These are phyloP conservation scores for Sordaria brevicollis DNA, from an alignment of 495 filamentous ascomycete species.

Conservation along the genomic window DNA sequence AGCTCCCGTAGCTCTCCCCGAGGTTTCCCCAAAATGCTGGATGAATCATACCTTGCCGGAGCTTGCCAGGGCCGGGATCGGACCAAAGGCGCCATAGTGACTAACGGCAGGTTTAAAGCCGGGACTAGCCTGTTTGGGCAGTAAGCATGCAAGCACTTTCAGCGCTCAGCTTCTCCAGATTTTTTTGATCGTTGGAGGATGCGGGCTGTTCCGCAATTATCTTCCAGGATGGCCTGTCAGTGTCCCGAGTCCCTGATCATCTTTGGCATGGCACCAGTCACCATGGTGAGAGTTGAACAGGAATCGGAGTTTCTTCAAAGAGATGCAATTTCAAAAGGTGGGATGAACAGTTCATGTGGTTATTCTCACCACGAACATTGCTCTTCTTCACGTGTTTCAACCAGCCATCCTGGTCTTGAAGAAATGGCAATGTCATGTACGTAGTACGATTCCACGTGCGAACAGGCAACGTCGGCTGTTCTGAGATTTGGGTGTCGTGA, in stretches of 20 bases:
- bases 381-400: not conserved
- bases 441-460: not conserved
- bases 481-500: not conserved
- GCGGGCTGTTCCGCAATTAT: not conserved
- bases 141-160: not conserved
- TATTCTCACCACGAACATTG: not conserved
- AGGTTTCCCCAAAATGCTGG: too few species aligned
- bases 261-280: not conserved
- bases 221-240: not conserved
- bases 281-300: not conserved
- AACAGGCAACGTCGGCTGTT: not conserved
- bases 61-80: not conserved
- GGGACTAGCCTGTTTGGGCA: not conserved
- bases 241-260: not conserved
- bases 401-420: not conserved
- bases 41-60: not conserved
- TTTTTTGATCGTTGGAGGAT: not conserved
- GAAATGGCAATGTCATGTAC: not conserved
- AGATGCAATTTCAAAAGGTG: not conserved
- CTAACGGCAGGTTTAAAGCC: not conserved
- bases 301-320: not conserved
- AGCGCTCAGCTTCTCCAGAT: not conserved
- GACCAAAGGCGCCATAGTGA: not conserved
- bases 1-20: not conserved
- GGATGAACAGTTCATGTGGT: not conserved